Evolutionary conservation across 1,284 basidiomycete genomes (phyloP), one percentile per base, ranked within the genome.

Genomic region (Taiwanofungus camphoratus): DNA sequence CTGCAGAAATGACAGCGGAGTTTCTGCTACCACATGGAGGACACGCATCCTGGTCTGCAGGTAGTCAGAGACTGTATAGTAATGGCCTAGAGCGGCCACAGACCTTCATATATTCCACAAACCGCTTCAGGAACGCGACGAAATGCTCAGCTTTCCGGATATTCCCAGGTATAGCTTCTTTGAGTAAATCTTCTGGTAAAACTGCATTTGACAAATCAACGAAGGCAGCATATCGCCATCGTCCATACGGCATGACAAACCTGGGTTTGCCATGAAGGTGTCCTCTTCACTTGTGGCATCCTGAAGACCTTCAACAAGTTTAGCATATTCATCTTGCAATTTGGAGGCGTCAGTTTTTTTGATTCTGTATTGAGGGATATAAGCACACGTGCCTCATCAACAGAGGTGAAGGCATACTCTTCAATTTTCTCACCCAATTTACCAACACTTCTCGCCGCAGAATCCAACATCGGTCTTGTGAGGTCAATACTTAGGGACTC

Each of bases 81-180:
- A 38, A 26, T 23, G 30, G 15, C 19, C 12, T 15, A 18, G 34
- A 23, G 18, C 12, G 5, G 8, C 19, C 34, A 30, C 67, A 22
- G 41, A 90, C 92, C 76, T 99, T 99, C 49, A 99, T 77, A 62
- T 99, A 99, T 67, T 99, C 96, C 33, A 99, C 92, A 59, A 99
- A 97, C 33, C 96, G 84, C 63, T 95, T 97, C 49, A 99, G 67
- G 70, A 99, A 99, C 1, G 96, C 95, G 15, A 98, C 91, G 60
- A 99, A 99, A 67, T 99, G 96, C 61, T 99, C 96, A 0, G 96
- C 96, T 60, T 98, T 94, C 37, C 96, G 79, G 50, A 99, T 99
- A 60, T 99, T 99, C 16, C 96, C 96, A 13, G 96, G 96, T 30
- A 99, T 78, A 3, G 96, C 96, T 66, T 99, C 96, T 47, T 86